A percentile compares a stretch with the other conserved stretches of the same genome.
Evolutionary conservation across 148 eudicot species (phyloP).

Genomic region (Fagopyrum tataricum): DNA sequence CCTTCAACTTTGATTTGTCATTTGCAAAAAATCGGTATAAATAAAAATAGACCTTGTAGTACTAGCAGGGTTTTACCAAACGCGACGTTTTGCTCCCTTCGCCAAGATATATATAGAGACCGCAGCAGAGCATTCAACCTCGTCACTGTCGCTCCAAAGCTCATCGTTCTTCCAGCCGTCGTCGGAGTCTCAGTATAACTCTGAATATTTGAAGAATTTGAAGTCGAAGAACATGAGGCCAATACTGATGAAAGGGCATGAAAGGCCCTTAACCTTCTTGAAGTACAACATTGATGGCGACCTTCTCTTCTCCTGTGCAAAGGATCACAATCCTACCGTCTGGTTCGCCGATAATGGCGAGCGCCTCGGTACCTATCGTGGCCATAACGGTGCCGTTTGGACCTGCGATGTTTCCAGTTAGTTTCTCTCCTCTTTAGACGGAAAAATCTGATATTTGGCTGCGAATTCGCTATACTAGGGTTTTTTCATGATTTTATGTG

Average conservation of each 20-base stretch:
- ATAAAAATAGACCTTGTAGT: no score
- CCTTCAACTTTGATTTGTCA: no score
- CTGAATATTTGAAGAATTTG: not conserved
- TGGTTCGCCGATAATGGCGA: slow-evolving; percentile 80
- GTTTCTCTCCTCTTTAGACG: not conserved
- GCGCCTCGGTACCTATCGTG: slow-evolving; percentile 84
- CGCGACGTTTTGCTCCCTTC: no score
- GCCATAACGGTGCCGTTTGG: slow-evolving; percentile 99
- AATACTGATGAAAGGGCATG: slow-evolving; percentile 96
- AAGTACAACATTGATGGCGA: slow-evolving; percentile 87
- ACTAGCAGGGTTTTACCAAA: no score
- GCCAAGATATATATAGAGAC: no score
- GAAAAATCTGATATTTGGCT: not conserved
- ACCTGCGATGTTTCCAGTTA: slow-evolving; percentile 71
- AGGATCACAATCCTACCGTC: slow-evolving; percentile 66
- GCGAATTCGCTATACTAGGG: not conserved
- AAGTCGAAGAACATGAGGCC: slow-evolving; percentile 58
- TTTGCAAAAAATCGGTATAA: no score
- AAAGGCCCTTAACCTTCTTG: slow-evolving; percentile 82
- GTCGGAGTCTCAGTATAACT: not conserved
- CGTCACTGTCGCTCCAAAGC: not conserved
- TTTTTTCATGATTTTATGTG: not conserved
- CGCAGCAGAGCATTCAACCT: not conserved
- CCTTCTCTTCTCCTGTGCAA: slow-evolving; percentile 64
- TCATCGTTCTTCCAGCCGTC: not conserved